Percentiles rank a stretch among this genome's conserved stretches.
phyloP scores from a whole-genome alignment of 2,329 filamentous ascomycete genomes.

The Fusarium bactridioides region DNA sequence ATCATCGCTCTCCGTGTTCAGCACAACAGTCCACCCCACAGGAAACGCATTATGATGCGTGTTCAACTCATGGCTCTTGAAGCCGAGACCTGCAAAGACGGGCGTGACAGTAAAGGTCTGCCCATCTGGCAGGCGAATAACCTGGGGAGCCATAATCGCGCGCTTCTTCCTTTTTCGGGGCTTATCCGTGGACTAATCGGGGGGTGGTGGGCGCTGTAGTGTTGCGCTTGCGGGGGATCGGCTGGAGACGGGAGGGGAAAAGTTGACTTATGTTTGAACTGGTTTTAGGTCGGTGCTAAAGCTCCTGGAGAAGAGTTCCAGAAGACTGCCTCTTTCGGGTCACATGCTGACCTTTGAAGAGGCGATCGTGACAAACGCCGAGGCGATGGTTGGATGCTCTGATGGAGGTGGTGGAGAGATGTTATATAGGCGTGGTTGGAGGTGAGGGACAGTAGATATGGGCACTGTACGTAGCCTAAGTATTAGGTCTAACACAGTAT shows the following conservation, averaged over 20 bases:
- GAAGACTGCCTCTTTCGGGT: constrained; percentile 37
- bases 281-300: neutral
- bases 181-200: constrained; percentile 13
- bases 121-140: constrained; percentile 84
- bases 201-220: constrained; percentile 7
- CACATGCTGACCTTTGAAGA: constrained; percentile 38
- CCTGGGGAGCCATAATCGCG: constrained; percentile 48
- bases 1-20: constrained; percentile 67
- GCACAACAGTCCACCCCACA: constrained; percentile 87
- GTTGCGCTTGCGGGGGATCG: constrained; percentile 36
- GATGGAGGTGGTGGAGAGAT: constrained; percentile 32
- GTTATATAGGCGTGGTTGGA: constrained; percentile 12
- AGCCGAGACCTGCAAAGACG: constrained; percentile 90
- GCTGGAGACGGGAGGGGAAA: constrained; percentile 21
- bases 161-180: neutral
- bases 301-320: constrained; percentile 36
- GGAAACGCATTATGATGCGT: constrained; percentile 76
- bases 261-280: neutral
- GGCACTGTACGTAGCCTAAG: neutral
- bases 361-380: constrained; percentile 44
- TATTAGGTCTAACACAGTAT: neutral
- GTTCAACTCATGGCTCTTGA: constrained; percentile 82
- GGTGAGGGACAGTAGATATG: neutral
- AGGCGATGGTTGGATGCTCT: constrained; percentile 40
- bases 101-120: constrained; percentile 82